These are phyloP conservation scores for Mortierella sp. DNA, from an alignment of 371 early-diverging fungal genomes.

Conservation along the genomic window DNA sequence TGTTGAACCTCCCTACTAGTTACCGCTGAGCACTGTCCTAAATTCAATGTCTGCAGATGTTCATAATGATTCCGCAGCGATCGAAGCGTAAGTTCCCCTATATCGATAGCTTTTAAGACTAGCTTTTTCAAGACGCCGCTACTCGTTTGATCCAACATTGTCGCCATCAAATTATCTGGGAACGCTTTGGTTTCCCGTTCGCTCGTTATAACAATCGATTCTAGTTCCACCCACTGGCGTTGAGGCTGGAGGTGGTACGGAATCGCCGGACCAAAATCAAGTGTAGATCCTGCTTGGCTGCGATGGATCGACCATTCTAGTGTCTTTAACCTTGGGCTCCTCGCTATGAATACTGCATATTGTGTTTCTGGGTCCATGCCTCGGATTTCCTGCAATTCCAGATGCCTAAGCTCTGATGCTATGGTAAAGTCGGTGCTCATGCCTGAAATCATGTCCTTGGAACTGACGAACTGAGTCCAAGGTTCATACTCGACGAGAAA, in stretches of 20 bases:
- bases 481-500: not conserved
- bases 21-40: not conserved
- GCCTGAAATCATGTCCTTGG: not conserved
- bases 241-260: not conserved
- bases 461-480: not conserved
- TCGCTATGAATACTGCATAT: not conserved
- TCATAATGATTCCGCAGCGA: not conserved
- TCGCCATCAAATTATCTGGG: not conserved
- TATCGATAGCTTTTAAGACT: not conserved
- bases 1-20: not conserved
- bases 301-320: not conserved
- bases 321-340: not conserved
- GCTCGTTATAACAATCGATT: not conserved
- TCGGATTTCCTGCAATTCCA: not conserved
- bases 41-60: not conserved
- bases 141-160: not conserved
- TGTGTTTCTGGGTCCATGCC: not conserved
- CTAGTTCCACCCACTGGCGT: not conserved
- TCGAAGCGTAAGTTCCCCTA: not conserved
- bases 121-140: not conserved
- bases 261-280: not conserved
- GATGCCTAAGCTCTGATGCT: not conserved
- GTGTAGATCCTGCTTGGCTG: not conserved
- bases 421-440: not conserved
- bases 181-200: not conserved